Evolutionary conservation across 306 rosid genomes (phyloP).

Genomic region (Trifolium repens): DNA sequence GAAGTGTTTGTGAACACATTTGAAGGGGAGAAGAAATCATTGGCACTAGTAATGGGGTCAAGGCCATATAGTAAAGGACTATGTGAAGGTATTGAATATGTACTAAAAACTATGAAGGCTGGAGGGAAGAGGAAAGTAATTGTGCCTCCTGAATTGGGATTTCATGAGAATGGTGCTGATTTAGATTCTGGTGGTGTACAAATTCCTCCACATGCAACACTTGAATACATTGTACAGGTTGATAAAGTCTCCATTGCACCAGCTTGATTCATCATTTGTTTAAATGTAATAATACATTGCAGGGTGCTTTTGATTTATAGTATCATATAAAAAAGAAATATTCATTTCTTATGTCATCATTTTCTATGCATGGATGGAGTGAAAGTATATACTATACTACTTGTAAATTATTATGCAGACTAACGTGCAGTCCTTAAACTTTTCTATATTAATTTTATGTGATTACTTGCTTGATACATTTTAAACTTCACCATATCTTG

Average conservation of each 20-base stretch:
- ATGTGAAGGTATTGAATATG: conserved; percentile 89
- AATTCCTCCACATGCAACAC: conserved; percentile 83
- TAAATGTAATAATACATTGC: conserved; percentile 13
- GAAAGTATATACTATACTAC: neutral
- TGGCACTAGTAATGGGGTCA: conserved; percentile 89
- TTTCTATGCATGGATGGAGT: neutral
- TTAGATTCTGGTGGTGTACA: conserved; percentile 74
- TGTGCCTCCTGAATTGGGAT: conserved; percentile 77
- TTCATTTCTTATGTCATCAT: conserved; percentile 22
- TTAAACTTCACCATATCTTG: neutral
- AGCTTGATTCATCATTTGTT: conserved; percentile 41
- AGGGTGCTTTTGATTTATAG: conserved; percentile 7
- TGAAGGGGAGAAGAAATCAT: conserved; percentile 66
- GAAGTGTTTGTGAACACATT: conserved; percentile 85
- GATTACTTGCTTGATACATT: neutral
- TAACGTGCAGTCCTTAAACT: too few relatives aligned
- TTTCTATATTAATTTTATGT: too few relatives aligned
- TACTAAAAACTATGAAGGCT: conserved; percentile 71
- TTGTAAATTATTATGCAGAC: too few relatives aligned
- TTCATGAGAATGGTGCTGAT: conserved; percentile 84
- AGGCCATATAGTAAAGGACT: conserved; percentile 90
- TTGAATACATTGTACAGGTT: conserved; percentile 77
- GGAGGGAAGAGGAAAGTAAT: conserved; percentile 84
- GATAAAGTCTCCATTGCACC: conserved; percentile 96
- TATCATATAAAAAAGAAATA: neutral